Percentiles rank a stretch among this genome's conserved stretches.
phyloP scores from a whole-genome alignment of 1,139 yeast genomes.

The Pichia sp. region DNA sequence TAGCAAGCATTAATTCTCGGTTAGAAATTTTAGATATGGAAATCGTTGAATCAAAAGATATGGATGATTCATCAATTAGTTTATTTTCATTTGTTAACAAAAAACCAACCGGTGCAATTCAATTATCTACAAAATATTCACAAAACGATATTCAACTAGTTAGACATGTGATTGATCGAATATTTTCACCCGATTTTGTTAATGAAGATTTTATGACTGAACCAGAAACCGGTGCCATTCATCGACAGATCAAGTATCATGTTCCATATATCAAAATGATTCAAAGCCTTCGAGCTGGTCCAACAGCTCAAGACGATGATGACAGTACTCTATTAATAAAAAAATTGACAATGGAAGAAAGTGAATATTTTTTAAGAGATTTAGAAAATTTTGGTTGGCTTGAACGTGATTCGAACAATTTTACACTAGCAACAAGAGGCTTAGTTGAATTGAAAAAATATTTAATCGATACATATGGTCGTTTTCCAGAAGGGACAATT shows the following conservation, averaged over 20 bases:
- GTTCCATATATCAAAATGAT: constrained; percentile 15
- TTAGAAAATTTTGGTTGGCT: constrained; percentile 54
- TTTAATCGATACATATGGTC: constrained; percentile 36
- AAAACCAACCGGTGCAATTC: constrained; percentile 36
- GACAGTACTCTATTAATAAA: constrained; percentile 15
- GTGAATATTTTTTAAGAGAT: constrained; percentile 32
- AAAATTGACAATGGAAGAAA: constrained; percentile 22
- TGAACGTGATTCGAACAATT: constrained; percentile 24
- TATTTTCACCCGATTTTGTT: constrained; percentile 24
- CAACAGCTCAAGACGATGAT: background rate
- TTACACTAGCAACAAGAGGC: constrained; percentile 35
- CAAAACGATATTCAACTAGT: constrained; percentile 45
- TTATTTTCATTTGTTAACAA: constrained; percentile 41
- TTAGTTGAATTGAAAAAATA: constrained; percentile 44
- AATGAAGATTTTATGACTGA: background rate
- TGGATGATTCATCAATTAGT: constrained; percentile 29
- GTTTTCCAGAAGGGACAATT: constrained; percentile 35
- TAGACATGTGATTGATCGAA: constrained; percentile 42
- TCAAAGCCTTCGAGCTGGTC: constrained; percentile 8
- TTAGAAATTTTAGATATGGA: constrained; percentile 41
- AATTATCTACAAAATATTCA: constrained; percentile 37
- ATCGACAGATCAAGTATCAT: constrained; percentile 5
- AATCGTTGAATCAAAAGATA: constrained; percentile 35
- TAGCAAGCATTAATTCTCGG: constrained; percentile 23
- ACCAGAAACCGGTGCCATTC: background rate